These are phyloP conservation scores for Aspergillus fumigatiaffinis DNA, from an alignment of 2,329 filamentous ascomycete genomes.

Conservation along the genomic window DNA sequence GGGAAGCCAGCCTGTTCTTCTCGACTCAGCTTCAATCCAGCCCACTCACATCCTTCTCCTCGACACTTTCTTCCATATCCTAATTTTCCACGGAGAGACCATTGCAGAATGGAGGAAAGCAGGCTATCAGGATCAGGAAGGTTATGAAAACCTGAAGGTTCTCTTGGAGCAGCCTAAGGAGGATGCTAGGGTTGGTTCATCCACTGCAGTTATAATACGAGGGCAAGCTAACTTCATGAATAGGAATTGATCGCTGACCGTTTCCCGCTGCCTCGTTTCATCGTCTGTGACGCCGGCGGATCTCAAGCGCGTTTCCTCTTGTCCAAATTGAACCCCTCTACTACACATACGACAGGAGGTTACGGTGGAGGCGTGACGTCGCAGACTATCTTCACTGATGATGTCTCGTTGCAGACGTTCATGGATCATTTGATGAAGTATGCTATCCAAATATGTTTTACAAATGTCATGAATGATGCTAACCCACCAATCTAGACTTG, in stretches of 20 bases:
- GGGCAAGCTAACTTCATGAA: conserved; percentile 4
- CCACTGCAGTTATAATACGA: not conserved
- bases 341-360: conserved; percentile 87
- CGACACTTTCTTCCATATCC: conserved; percentile 98
- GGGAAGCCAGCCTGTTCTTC: conserved; percentile 83
- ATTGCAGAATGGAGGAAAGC: conserved; percentile 98
- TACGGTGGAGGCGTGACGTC: conserved; percentile 88
- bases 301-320: conserved; percentile 96
- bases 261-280: conserved; percentile 97
- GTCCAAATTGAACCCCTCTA: conserved; percentile 95
- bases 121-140: conserved; percentile 95
- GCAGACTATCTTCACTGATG: conserved; percentile 98
- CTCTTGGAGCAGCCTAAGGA: conserved; percentile 92
- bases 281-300: conserved; percentile 96
- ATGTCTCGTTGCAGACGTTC: conserved; percentile 95
- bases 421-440: conserved; percentile 99
- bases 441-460: conserved; percentile 32
- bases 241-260: conserved; percentile 95
- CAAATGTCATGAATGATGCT: conserved; percentile 14
- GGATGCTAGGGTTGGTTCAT: conserved; percentile 73
- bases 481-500: conserved; percentile 39
- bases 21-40: conserved; percentile 95
- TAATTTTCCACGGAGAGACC: conserved; percentile 98
- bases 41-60: conserved; percentile 88
- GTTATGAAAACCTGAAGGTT: conserved; percentile 90